A percentile compares a stretch with the other conserved stretches of the same genome.
phyloP scores from a whole-genome alignment of 441 rosid species.

The Populus hybrid region DNA sequence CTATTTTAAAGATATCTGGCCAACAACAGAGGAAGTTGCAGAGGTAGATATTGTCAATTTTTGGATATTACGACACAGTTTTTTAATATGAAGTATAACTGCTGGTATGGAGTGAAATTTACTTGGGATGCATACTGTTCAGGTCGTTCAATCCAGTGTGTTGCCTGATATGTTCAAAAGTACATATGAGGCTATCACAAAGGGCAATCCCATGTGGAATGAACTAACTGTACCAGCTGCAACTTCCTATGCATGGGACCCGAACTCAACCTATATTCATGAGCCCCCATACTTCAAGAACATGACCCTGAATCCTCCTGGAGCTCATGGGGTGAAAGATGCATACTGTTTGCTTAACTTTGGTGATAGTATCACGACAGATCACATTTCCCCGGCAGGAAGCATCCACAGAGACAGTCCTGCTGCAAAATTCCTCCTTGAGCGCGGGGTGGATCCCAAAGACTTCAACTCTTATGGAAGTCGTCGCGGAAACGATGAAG shows the following conservation, averaged over 20 bases:
- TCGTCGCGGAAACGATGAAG: slow-evolving; percentile 95
- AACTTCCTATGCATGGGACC: slow-evolving; percentile 77
- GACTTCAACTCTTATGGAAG: slow-evolving; percentile 98
- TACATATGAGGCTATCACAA: slow-evolving; percentile 86
- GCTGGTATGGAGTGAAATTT: slow-evolving; percentile 8
- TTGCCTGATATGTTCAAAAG: slow-evolving; percentile 92
- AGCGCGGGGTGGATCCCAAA: slow-evolving; percentile 76
- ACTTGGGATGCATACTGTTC: slow-evolving; percentile 21
- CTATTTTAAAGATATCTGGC: slow-evolving; percentile 93
- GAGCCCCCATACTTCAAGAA: slow-evolving; percentile 98
- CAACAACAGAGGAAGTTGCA: slow-evolving; percentile 85
- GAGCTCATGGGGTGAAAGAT: slow-evolving; percentile 84
- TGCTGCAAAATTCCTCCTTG: slow-evolving; percentile 85
- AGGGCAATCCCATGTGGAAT: slow-evolving; percentile 98
- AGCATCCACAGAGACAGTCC: slow-evolving; percentile 97
- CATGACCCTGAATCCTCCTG: slow-evolving; percentile 94
- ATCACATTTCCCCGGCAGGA: slow-evolving; percentile 99
- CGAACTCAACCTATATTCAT: slow-evolving; percentile 91
- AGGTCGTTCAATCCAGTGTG: slow-evolving; percentile 95
- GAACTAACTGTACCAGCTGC: slow-evolving; percentile 62
- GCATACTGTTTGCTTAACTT: slow-evolving; percentile 95
- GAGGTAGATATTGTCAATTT: slow-evolving; percentile 45
- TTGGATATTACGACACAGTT: background rate
- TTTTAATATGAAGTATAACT: slow-evolving; percentile 9
- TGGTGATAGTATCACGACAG: slow-evolving; percentile 98